Percentiles rank a stretch among this genome's conserved stretches.
phyloP scores from a whole-genome alignment of 495 filamentous ascomycete genomes.

The Tuber umbilicatum region DNA sequence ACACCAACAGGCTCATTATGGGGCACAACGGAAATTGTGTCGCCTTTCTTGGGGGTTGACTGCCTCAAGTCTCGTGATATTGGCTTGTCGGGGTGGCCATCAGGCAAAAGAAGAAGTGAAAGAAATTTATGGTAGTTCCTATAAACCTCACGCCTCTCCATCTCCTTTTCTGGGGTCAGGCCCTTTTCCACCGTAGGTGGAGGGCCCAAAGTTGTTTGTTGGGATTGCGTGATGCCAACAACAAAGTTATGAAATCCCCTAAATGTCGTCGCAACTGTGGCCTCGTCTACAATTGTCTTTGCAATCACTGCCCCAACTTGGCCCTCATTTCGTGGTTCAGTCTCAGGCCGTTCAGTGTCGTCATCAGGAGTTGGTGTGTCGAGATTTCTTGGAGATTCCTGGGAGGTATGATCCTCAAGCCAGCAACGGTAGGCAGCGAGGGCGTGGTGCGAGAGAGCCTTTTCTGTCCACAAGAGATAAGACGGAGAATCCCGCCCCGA shows the following conservation, averaged over 20 bases:
- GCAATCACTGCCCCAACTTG: conserved; percentile 37
- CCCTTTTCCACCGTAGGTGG: conserved; percentile 12
- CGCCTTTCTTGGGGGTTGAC: conserved; percentile 8
- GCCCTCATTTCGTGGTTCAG: conserved; percentile 10
- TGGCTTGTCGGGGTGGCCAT: conserved; percentile 32
- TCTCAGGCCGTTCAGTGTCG: background rate
- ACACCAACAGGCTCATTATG: conserved; percentile 18
- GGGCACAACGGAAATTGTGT: conserved; percentile 28
- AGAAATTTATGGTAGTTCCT: conserved; percentile 40
- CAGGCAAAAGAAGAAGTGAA: conserved; percentile 37
- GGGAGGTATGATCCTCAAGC: conserved; percentile 42
- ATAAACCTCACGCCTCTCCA: conserved; percentile 38
- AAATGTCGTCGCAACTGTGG: conserved; percentile 38
- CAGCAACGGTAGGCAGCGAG: conserved; percentile 39
- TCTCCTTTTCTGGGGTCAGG: conserved; percentile 29
- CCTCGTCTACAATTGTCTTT: conserved; percentile 38
- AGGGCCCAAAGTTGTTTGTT: conserved; percentile 19
- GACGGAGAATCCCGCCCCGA: conserved; percentile 18
- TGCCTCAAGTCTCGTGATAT: conserved; percentile 12
- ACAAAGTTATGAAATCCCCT: conserved; percentile 39
- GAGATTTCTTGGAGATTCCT: conserved; percentile 42
- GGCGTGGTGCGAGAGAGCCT: conserved; percentile 38
- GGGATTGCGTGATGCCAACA: conserved; percentile 21
- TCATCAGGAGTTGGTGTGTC: background rate
- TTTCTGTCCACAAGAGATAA: conserved; percentile 38